Evolutionary conservation across 352 stramenopile genomes (phyloP).

Genomic region (Phytophthora kernoviae): DNA sequence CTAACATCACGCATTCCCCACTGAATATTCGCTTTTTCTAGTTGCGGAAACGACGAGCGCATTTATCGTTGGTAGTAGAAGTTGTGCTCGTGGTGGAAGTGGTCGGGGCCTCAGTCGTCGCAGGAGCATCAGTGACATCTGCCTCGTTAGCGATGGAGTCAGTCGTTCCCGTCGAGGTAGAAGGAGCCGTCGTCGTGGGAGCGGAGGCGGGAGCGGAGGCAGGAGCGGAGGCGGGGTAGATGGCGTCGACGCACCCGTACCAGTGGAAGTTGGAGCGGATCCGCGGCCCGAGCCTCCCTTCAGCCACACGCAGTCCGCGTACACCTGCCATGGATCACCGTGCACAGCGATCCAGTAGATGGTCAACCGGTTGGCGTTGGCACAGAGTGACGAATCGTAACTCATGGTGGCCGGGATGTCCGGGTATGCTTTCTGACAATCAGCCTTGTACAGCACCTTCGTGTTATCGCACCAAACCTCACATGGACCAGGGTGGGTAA

Average conservation of each 20-base stretch:
- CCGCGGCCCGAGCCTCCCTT: constrained; percentile 29
- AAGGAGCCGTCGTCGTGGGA: constrained; percentile 2
- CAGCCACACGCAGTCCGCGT: constrained; percentile 48
- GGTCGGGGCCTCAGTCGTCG: background rate
- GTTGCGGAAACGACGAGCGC: no score
- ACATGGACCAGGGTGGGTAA: constrained; percentile 62
- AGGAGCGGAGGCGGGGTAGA: constrained; percentile 11
- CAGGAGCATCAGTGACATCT: background rate
- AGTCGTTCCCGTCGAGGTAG: background rate
- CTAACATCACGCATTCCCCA: no score
- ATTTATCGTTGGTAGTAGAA: background rate
- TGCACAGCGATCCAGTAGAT: constrained; percentile 68
- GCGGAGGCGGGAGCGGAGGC: constrained; percentile 7
- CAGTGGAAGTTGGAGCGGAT: constrained; percentile 18
- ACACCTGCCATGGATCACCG: constrained; percentile 61
- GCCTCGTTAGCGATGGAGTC: background rate
- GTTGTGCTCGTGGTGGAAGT: background rate
- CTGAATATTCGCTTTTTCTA: no score
- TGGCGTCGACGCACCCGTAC: constrained; percentile 11
- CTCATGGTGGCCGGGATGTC: constrained; percentile 36
- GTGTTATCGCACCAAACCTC: constrained; percentile 66
- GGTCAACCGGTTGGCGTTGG: constrained; percentile 45
- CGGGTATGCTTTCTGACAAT: constrained; percentile 53
- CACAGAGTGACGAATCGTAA: constrained; percentile 49
- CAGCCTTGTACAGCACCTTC: constrained; percentile 47